These are phyloP conservation scores for Endothia cerciana DNA, from an alignment of 2,329 filamentous ascomycete species.

Conservation along the genomic window DNA sequence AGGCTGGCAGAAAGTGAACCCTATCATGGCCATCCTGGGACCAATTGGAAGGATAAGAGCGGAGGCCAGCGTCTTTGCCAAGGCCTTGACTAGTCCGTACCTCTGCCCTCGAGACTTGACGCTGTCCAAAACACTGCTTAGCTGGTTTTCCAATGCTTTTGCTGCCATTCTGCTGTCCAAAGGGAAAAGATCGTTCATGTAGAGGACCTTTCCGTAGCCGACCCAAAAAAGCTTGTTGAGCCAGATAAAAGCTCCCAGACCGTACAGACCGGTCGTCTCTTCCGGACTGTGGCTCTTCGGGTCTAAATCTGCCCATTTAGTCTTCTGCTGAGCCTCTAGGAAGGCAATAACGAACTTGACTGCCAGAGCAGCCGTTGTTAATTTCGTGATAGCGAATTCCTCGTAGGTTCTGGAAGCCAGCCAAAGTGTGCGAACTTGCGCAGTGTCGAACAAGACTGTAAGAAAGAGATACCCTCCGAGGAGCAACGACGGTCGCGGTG, in stretches of 20 bases:
- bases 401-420: constrained; percentile 33
- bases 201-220: constrained; percentile 40
- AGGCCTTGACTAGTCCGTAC: constrained; percentile 37
- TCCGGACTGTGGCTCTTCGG: constrained; percentile 43
- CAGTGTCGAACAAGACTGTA: constrained; percentile 48
- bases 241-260: constrained; percentile 39
- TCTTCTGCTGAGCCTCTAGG: constrained; percentile 45
- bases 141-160: constrained; percentile 28
- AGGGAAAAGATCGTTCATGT: constrained; percentile 39
- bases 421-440: constrained; percentile 48
- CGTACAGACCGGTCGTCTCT: constrained; percentile 38
- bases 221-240: constrained; percentile 37
- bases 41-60: constrained; percentile 41
- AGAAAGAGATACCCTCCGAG: constrained; percentile 47
- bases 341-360: constrained; percentile 42
- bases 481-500: constrained; percentile 47
- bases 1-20: constrained; percentile 48
- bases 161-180: constrained; percentile 35
- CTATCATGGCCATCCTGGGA: constrained; percentile 44
- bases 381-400: constrained; percentile 28
- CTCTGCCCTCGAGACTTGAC: constrained; percentile 28
- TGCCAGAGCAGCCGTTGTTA: constrained; percentile 29
- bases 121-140: constrained; percentile 26
- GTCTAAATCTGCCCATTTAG: constrained; percentile 45
- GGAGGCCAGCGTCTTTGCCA: constrained; percentile 38